Evolutionary conservation across 1,139 yeast genomes (phyloP).

Genomic region (Blastobotrys proliferans): DNA sequence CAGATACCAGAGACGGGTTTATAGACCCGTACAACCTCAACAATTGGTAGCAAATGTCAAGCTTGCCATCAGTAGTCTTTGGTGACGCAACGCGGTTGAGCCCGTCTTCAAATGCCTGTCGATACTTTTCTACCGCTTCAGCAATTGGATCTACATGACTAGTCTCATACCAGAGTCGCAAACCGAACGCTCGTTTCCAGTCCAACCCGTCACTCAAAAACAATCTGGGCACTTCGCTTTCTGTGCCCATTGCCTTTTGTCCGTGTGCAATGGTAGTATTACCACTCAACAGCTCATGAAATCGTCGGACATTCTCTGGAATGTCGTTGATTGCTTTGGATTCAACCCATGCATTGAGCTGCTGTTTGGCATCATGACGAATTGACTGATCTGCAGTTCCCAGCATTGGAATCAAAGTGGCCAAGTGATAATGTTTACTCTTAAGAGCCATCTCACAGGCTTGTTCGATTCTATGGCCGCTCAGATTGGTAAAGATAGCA

Average conservation of each 20-base stretch:
- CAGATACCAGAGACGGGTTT: conserved; percentile 25
- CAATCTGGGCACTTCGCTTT: conserved; percentile 28
- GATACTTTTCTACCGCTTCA: conserved; percentile 36
- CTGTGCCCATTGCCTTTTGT: conserved; percentile 32
- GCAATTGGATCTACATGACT: conserved; percentile 38
- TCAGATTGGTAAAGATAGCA: conserved; percentile 48
- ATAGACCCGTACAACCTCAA: conserved; percentile 44
- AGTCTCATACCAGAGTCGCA: conserved; percentile 60
- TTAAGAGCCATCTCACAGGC: conserved; percentile 62
- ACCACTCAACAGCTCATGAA: conserved; percentile 67
- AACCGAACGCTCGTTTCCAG: conserved; percentile 63
- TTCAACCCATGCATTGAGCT: conserved; percentile 61
- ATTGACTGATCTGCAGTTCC: conserved; percentile 59
- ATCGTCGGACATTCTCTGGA: conserved; percentile 51
- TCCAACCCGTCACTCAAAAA: conserved; percentile 47
- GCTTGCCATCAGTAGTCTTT: conserved; percentile 17
- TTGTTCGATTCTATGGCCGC: conserved; percentile 52
- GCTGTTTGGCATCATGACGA: conserved; percentile 51
- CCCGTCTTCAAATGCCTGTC: conserved; percentile 24
- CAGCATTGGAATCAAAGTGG: conserved; percentile 63
- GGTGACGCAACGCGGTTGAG: conserved; percentile 25
- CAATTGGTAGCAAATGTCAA: conserved; percentile 34
- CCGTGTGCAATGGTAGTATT: conserved; percentile 26
- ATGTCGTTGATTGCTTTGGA: conserved; percentile 42
- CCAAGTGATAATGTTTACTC: conserved; percentile 60